Conservation (phyloP, 768 basidiomycete species). For the Boletus tomentosulus region DNA sequence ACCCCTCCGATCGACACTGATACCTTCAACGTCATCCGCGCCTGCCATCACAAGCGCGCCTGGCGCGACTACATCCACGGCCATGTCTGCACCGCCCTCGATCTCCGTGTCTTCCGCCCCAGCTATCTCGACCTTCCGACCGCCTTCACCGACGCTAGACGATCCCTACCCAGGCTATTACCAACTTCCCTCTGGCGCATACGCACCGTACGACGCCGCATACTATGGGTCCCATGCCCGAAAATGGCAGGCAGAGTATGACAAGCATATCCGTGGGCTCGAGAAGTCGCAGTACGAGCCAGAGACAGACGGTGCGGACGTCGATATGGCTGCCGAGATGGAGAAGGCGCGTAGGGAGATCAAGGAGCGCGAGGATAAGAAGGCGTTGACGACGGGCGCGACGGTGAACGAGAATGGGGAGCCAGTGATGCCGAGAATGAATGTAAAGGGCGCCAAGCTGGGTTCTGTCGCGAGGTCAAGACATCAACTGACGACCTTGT, state of each 20-base stretch:
- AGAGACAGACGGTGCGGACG: slow-evolving; percentile 40
- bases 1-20: slow-evolving; percentile 3
- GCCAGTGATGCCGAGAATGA: slow-evolving; percentile 70
- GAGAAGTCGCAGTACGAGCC: slow-evolving; percentile 66
- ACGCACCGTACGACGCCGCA: slow-evolving; percentile 67
- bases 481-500: slow-evolving; percentile 75
- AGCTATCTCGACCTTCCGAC: slow-evolving; percentile 56
- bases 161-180: slow-evolving; percentile 89
- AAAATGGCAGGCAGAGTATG: slow-evolving; percentile 72
- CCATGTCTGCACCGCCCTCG: slow-evolving; percentile 43
- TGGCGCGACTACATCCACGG: slow-evolving; percentile 57
- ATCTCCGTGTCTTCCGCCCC: slow-evolving; percentile 63
- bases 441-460: slow-evolving; percentile 72
- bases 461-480: slow-evolving; percentile 66
- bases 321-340: slow-evolving; percentile 73
- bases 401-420: slow-evolving; percentile 40
- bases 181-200: slow-evolving; percentile 73
- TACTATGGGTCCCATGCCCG: slow-evolving; percentile 67
- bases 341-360: slow-evolving; percentile 71
- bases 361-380: slow-evolving; percentile 71
- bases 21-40: neutral
- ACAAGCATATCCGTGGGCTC: slow-evolving; percentile 65
- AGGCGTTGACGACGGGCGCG: slow-evolving; percentile 63
- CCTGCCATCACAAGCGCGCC: slow-evolving; percentile 36
- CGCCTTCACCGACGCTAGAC: slow-evolving; percentile 67